A percentile compares a stretch with the other conserved stretches of the same genome.
phyloP scores from a whole-genome alignment of 164 flowering plant genomes.

The Macadamia tetraphylla region DNA sequence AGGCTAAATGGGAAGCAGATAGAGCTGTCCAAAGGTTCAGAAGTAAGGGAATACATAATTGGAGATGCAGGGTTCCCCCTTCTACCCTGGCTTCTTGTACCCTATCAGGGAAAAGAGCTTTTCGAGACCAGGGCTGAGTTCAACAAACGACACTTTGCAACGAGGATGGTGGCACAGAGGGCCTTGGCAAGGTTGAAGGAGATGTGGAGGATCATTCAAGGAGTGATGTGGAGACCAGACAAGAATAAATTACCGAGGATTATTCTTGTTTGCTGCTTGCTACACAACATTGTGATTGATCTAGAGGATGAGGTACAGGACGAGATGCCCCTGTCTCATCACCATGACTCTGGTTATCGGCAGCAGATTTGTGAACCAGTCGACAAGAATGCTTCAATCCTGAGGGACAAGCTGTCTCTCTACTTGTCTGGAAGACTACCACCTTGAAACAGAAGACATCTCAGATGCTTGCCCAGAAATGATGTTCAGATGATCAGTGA shows the following conservation, averaged over 20 bases:
- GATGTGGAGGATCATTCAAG: constrained; percentile 74
- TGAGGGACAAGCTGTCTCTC: constrained; percentile 52
- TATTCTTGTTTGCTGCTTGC: constrained; percentile 82
- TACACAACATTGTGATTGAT: constrained; percentile 90
- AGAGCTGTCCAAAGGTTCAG: constrained; percentile 45
- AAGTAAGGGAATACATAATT: constrained; percentile 65
- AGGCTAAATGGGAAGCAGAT: constrained; percentile 59
- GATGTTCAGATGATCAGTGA: not conserved
- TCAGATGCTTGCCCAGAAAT: constrained; percentile 3
- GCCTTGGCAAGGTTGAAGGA: constrained; percentile 79
- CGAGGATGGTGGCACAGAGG: constrained; percentile 57
- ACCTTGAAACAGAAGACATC: constrained; percentile 11
- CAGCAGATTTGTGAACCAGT: constrained; percentile 37
- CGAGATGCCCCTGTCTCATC: constrained; percentile 44
- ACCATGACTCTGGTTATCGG: constrained; percentile 51
- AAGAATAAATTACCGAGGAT: constrained; percentile 76
- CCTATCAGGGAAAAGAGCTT: constrained; percentile 62
- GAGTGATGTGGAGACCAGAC: constrained; percentile 94
- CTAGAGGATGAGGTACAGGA: constrained; percentile 65
- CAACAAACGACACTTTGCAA: constrained; percentile 62
- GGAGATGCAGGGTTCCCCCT: constrained; percentile 72
- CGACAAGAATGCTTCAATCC: constrained; percentile 32
- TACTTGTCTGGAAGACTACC: constrained; percentile 44
- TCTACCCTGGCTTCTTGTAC: constrained; percentile 78
- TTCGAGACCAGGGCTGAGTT: constrained; percentile 46